Evolutionary conservation across 2,329 filamentous ascomycete species (phyloP), one percentile per base, ranked within the genome.

Genomic region (Stachybotrys chartarum): DNA sequence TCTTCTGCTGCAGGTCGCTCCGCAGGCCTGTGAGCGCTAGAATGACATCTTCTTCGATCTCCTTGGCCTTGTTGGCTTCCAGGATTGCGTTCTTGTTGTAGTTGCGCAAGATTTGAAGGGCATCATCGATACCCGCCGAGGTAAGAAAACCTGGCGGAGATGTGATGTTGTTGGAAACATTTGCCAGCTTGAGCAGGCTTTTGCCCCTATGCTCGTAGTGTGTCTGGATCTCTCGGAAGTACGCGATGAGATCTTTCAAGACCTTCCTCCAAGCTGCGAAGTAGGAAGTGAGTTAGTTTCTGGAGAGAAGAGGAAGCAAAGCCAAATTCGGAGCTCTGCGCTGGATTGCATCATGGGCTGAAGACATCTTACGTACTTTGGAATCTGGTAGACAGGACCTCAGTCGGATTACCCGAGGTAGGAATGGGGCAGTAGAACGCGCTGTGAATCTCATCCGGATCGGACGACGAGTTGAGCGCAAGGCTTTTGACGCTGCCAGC

Each of bases 1-100:
- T 96, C 76, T 99, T 99, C 70, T 95, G 91, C 58, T 88, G 88
- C 17, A 99, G 78, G 70, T 99, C 94, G 65, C 86, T 92, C 56
- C 94, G 80, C 54, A 99, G 76, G 1, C 91, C 91, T 2, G 87
- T 91, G 55, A 99, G 78, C 53, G 93, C 91, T 52, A 90, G 78
- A 60, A 97, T 91, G 50, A 99, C 91, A 66, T 97, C 93, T 58
- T 86, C 86, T 68, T 97, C 91, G 56, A 97, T 92, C 59, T 96
- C 91, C 56, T 82, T 86, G 3, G 93, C 91, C 73, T 96, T 97
- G 72, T 87, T 91, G 14, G 91, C 85, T 68, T 97, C 94, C 5
- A 80, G 67, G 45, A 95, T 82, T 7, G 89, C 83, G 57, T 87
- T 85, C 66, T 88, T 91, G 75, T 97, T 91, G 72, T 93, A 94